A percentile compares a stretch with the other conserved stretches of the same genome.
These are phyloP conservation scores for Phialophora tarda DNA, from an alignment of 2,329 filamentous ascomycete species.

Conservation along the genomic window DNA sequence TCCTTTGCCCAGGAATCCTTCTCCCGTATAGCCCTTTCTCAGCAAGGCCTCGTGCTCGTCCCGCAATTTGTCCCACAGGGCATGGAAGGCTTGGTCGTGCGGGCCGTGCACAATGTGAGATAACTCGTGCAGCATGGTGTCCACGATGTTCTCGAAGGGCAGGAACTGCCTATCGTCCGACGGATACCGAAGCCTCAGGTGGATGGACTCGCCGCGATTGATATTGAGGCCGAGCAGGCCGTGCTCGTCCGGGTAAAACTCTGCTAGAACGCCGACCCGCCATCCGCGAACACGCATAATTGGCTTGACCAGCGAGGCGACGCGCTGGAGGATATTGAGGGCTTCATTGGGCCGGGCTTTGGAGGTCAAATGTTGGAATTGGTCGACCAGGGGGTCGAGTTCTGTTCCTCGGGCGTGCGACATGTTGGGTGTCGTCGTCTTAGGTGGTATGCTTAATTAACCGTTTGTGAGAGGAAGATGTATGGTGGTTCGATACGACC, in stretches of 20 bases:
- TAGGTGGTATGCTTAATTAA: neutral
- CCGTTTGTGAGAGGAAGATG: neutral
- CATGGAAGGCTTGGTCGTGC: constrained; percentile 82
- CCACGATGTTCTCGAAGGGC: constrained; percentile 76
- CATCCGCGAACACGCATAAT: constrained; percentile 88
- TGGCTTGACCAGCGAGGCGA: constrained; percentile 88
- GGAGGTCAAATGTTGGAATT: constrained; percentile 60
- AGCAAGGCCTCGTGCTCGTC: constrained; percentile 80
- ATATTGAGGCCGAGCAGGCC: constrained; percentile 83
- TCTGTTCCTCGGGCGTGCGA: constrained; percentile 41
- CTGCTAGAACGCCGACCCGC: constrained; percentile 77
- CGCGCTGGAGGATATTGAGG: constrained; percentile 70
- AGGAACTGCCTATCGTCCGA: constrained; percentile 77
- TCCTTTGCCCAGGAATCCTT: constrained; percentile 81
- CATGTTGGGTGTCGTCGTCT: constrained; percentile 20
- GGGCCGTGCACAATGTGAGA: constrained; percentile 85
- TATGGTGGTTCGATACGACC: neutral
- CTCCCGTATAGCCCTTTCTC: constrained; percentile 85
- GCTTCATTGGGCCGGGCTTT: constrained; percentile 58
- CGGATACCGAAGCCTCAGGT: constrained; percentile 78
- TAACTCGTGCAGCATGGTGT: constrained; percentile 93
- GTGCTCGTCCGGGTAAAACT: constrained; percentile 79
- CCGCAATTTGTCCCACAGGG: constrained; percentile 85
- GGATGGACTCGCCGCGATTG: constrained; percentile 77
- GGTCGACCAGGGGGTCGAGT: constrained; percentile 55